phyloP scores from a whole-genome alignment of 805 yeast species.

The Metschnikowia continentalis region DNA sequence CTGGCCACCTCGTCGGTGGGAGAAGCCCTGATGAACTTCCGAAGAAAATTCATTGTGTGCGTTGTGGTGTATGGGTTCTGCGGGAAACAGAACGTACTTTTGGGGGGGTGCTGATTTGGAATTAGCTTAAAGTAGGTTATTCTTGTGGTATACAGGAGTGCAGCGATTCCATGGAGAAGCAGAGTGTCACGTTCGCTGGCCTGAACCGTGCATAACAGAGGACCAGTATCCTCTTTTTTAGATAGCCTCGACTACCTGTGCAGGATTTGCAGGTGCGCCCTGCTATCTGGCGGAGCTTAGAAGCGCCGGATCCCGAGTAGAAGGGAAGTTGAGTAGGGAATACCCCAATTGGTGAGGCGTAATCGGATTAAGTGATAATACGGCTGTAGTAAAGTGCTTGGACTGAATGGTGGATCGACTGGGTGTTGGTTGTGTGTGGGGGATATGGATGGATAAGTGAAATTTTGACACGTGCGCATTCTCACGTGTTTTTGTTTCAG shows the following conservation, averaged over 20 bases:
- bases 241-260: not conserved
- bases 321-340: too few species aligned
- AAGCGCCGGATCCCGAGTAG: not conserved
- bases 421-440: too few species aligned
- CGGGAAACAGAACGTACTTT: not conserved
- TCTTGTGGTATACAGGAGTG: not conserved
- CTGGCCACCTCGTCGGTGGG: conserved; percentile 58
- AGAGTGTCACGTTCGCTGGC: not conserved
- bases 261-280: conserved; percentile 3
- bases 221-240: conserved; percentile 2
- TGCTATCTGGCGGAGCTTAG: not conserved
- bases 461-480: too few species aligned
- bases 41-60: conserved; percentile 61
- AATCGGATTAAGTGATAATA: too few species aligned
- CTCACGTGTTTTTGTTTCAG: too few species aligned
- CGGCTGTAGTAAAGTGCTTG: too few species aligned
- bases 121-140: not conserved
- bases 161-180: not conserved
- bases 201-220: conserved; percentile 3
- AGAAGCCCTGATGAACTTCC: conserved; percentile 55
- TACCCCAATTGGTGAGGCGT: too few species aligned
- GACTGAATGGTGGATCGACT: too few species aligned
- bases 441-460: too few species aligned
- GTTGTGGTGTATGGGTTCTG: not conserved
- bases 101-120: not conserved